Evolutionary conservation across 129 eudicot genomes (phyloP), one percentile per base, ranked within the genome.

Genomic region (Lactuca sativa): DNA sequence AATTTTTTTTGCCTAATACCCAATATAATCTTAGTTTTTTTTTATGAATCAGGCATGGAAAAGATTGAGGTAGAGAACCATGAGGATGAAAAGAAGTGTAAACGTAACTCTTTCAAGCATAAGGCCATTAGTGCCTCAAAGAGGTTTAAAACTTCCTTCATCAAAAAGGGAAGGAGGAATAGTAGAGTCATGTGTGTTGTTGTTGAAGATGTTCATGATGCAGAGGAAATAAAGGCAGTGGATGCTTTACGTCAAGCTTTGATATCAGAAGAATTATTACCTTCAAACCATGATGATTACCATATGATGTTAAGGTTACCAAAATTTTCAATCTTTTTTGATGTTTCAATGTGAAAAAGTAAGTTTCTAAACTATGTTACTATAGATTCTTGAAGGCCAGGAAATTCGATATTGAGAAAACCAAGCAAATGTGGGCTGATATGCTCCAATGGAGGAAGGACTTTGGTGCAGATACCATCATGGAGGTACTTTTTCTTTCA

Each of bases 371-470:
- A 32, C 67, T 43, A 52, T 67, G 70, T 15, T 55, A 11, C 15
- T 65, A 41, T 79, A 93, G 97, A 75, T 93, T 93, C 69, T 78
- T 92, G 86, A 92, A 77, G 90, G 98, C 98, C 68, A 89, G 95
- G 70, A 92, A 89, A 71, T 89, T 92, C 64, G 98, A 92, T 63
- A 83, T 86, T 52, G 96, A 92, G 82, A 92, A 89, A 75, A 72
- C 95, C 71, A 92, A 89, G 74, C 96, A 89, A 68, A 92, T 92
- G 98, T 92, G 98, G 98, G 56, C 84, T 43, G 98, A 89, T 74
- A 92, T 92, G 98, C 73, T 89, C 54, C 85, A 85, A 63, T 92
- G 98, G 98, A 89, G 98, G 81, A 89, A 81, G 78, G 95, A 92
- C 30, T 92, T 89, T 74, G 96, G 98, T 59, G 83, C 90, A 38